Conservation (phyloP, 2,329 filamentous ascomycete species). For the Pseudofabraea citricarpa region DNA sequence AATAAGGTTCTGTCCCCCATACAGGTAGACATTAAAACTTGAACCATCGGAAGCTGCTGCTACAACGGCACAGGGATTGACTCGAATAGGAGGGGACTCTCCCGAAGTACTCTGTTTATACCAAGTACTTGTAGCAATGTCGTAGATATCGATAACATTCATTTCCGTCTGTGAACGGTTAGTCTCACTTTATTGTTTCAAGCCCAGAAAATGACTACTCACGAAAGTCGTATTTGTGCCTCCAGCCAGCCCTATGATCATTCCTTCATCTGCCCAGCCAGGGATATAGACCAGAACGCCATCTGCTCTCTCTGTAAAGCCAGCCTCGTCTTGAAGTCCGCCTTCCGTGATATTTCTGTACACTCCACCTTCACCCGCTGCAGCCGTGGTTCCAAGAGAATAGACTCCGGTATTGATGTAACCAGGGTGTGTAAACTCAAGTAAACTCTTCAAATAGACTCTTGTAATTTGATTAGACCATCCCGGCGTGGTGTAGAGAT, state of each 20-base stretch:
- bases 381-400: conserved; percentile 44
- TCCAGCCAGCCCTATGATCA: conserved; percentile 68
- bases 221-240: conserved; percentile 66
- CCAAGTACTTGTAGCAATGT: conserved; percentile 67
- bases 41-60: conserved; percentile 67
- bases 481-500: conserved; percentile 48
- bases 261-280: conserved; percentile 66
- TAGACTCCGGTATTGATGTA: conserved; percentile 59
- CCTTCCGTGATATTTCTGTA: conserved; percentile 73
- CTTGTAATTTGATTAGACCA: conserved; percentile 63
- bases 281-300: conserved; percentile 69
- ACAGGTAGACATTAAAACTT: conserved; percentile 74
- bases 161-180: conserved; percentile 54
- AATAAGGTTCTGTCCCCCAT: conserved; percentile 68
- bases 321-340: conserved; percentile 59
- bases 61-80: conserved; percentile 68
- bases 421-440: conserved; percentile 73
- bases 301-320: conserved; percentile 70
- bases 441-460: conserved; percentile 67
- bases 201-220: conserved; percentile 19
- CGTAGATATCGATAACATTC: conserved; percentile 71
- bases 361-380: conserved; percentile 55
- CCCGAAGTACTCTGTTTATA: conserved; percentile 69
- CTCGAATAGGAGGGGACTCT: conserved; percentile 55
- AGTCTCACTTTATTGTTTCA: too few relatives aligned